Conservation (phyloP, 352 stramenopile genomes). For the Phytophthora macrochlamydospora region DNA sequence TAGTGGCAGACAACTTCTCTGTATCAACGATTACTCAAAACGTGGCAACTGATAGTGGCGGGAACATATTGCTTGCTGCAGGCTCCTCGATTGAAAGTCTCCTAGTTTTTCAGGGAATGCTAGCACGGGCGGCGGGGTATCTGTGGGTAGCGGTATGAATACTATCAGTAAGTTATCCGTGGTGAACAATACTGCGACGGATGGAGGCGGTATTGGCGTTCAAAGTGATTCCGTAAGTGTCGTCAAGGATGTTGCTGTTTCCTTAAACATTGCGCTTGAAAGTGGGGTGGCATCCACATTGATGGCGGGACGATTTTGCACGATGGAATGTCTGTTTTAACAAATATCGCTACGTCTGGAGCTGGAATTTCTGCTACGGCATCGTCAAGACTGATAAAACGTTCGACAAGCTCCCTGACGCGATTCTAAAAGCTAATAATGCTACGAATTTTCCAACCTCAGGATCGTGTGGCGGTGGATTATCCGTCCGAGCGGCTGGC, state of each 20-base stretch:
- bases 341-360: conserved; percentile 30
- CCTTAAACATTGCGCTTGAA: conserved; percentile 6
- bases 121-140: conserved; percentile 15
- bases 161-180: conserved; percentile 19
- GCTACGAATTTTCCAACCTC: conserved; percentile 2
- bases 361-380: conserved; percentile 32
- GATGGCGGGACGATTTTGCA: conserved; percentile 28
- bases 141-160: conserved; percentile 4
- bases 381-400: conserved; percentile 5
- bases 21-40: conserved; percentile 8
- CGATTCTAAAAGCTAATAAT: conserved; percentile 18
- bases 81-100: conserved; percentile 14
- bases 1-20: conserved; percentile 18
- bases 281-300: conserved; percentile 32
- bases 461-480: conserved; percentile 22
- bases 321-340: conserved; percentile 21
- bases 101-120: conserved; percentile 15
- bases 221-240: conserved; percentile 11
- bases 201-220: conserved; percentile 24
- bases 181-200: conserved; percentile 14
- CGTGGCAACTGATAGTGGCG: conserved; percentile 6
- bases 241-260: conserved; percentile 10
- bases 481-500: conserved; percentile 30
- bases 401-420: conserved; percentile 9
- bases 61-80: conserved; percentile 20